Conservation (phyloP, 2,329 filamentous ascomycete genomes). For the Capronia coronata region DNA sequence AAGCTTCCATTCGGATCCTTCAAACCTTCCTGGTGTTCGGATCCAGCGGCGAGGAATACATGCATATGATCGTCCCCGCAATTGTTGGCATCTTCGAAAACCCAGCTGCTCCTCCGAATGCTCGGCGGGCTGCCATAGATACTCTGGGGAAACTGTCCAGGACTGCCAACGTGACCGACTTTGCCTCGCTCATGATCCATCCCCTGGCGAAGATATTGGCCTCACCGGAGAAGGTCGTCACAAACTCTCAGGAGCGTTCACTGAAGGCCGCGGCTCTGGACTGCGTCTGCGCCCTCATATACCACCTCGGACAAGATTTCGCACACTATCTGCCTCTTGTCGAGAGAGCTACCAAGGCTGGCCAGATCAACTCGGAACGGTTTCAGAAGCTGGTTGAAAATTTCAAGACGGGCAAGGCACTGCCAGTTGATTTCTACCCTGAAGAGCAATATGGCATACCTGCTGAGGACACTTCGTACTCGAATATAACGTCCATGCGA, state of each 20-base stretch:
- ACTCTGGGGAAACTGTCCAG: conserved; percentile 89
- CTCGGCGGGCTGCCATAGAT: conserved; percentile 86
- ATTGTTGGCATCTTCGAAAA: conserved; percentile 94
- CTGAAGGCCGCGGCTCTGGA: conserved; percentile 80
- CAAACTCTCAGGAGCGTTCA: conserved; percentile 55
- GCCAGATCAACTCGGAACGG: conserved; percentile 81
- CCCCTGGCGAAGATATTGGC: conserved; percentile 67
- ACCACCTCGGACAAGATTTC: conserved; percentile 92
- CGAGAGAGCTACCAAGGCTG: conserved; percentile 71
- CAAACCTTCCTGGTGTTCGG: conserved; percentile 96
- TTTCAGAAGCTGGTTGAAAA: conserved; percentile 91
- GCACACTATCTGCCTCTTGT: conserved; percentile 89
- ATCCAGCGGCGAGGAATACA: conserved; percentile 92
- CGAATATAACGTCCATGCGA: conserved; percentile 60
- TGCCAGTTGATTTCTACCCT: conserved; percentile 91
- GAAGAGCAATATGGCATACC: conserved; percentile 73
- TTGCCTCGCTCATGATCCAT: conserved; percentile 92
- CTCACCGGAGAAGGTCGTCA: conserved; percentile 48
- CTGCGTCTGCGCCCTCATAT: conserved; percentile 88
- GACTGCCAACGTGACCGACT: conserved; percentile 95
- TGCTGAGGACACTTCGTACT: conserved; percentile 57
- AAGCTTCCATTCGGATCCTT: conserved; percentile 80
- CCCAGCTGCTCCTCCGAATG: conserved; percentile 67
- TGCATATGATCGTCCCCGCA: conserved; percentile 96
- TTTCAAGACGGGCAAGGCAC: conserved; percentile 83